Percentiles rank a stretch among this genome's conserved stretches.
phyloP scores from a whole-genome alignment of 768 basidiomycete genomes.

The Mycena olivaceomarginata region DNA sequence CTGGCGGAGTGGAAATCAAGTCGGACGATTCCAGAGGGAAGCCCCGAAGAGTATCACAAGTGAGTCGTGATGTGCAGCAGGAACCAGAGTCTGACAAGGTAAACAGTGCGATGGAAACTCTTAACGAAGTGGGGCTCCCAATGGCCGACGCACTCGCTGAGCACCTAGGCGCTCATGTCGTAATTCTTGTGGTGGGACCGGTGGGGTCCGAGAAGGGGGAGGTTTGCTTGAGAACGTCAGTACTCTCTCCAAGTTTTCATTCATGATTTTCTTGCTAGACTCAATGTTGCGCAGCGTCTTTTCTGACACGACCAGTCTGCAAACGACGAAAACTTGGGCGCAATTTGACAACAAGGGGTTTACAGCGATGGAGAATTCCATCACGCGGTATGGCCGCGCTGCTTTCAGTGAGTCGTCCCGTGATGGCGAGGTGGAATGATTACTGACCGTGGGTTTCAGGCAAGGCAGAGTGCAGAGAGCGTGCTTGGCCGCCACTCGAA shows the following conservation, averaged over 20 bases:
- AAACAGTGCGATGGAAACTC: not conserved
- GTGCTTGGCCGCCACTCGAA: too few relatives aligned
- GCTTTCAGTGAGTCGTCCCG: not conserved
- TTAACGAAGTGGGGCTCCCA: not conserved
- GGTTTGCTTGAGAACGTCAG: conserved; percentile 6
- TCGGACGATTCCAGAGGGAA: not conserved
- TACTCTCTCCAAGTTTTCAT: not conserved
- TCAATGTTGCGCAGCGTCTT: not conserved
- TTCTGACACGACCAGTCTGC: not conserved
- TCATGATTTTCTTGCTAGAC: too few relatives aligned
- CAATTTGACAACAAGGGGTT: conserved; percentile 1
- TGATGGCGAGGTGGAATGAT: too few relatives aligned
- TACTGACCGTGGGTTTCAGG: too few relatives aligned
- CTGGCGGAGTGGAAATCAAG: conserved; percentile 8
- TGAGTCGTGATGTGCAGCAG: not conserved
- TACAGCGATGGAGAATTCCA: conserved; percentile 1
- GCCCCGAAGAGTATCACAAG: conserved; percentile 26
- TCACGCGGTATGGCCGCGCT: conserved; percentile 2
- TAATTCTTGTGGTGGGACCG: too few relatives aligned
- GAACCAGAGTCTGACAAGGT: not conserved
- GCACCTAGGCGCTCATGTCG: too few relatives aligned
- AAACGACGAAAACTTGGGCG: conserved; percentile 4
- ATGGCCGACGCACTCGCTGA: too few relatives aligned
- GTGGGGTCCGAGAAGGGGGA: not conserved
- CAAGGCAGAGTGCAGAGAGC: not conserved